Evolutionary conservation across 495 filamentous ascomycete species (phyloP).

Genomic region (Penicillium pulvis): DNA sequence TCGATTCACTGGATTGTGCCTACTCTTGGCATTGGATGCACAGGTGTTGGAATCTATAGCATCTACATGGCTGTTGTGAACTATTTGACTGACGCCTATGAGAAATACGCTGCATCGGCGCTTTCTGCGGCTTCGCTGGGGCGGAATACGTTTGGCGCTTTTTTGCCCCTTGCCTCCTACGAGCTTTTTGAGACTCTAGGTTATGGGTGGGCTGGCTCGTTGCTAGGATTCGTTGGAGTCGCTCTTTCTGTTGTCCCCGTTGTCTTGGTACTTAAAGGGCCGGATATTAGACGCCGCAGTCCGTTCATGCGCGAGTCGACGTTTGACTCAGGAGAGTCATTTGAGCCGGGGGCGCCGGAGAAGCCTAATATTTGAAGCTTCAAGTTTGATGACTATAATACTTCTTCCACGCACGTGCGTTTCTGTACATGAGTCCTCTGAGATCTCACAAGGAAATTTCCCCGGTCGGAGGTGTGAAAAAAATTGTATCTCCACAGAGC

Average conservation of each 20-base stretch:
- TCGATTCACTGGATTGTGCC: constrained; percentile 50
- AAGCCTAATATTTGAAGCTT: constrained; percentile 11
- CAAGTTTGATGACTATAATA: background rate
- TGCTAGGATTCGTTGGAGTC: constrained; percentile 44
- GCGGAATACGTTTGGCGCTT: constrained; percentile 37
- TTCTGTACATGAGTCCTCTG: background rate
- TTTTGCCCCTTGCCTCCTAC: constrained; percentile 40
- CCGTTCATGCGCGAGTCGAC: constrained; percentile 43
- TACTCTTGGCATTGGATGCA: constrained; percentile 33
- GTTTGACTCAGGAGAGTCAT: constrained; percentile 23
- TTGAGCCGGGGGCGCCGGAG: constrained; percentile 12
- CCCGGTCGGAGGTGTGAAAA: too few relatives aligned
- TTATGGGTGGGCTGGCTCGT: constrained; percentile 45
- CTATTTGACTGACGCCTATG: constrained; percentile 73
- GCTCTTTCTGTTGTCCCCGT: constrained; percentile 41
- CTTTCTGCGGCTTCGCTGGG: constrained; percentile 61
- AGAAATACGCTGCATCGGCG: constrained; percentile 66
- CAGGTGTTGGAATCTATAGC: constrained; percentile 43
- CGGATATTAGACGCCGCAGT: constrained; percentile 34
- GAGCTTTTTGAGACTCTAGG: constrained; percentile 43
- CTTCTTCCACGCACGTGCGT: background rate
- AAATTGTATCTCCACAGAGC: too few relatives aligned
- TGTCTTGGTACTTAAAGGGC: constrained; percentile 34
- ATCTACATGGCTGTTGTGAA: constrained; percentile 62
- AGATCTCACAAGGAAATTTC: too few relatives aligned